Evolutionary conservation across 352 stramenopile species (phyloP).

Genomic region (Pseudoperonospora humuli): DNA sequence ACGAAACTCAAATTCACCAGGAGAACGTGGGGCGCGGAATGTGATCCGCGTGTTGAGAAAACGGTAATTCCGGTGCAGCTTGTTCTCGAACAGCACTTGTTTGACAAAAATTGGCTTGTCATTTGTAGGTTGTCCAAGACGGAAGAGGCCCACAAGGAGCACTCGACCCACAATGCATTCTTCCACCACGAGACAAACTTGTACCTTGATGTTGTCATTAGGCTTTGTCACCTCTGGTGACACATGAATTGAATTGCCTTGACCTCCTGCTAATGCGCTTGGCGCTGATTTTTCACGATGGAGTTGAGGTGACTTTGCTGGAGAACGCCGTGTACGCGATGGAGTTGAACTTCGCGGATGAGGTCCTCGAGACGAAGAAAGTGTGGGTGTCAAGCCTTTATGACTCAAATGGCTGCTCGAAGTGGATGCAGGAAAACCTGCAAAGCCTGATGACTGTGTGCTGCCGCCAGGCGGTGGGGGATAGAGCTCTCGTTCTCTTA

Average conservation of each 20-base stretch:
- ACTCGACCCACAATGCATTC: slow-evolving; percentile 52
- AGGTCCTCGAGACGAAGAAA: slow-evolving; percentile 12
- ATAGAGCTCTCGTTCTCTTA: slow-evolving; percentile 9
- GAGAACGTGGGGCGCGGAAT: slow-evolving; percentile 67
- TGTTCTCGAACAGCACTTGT: slow-evolving; percentile 76
- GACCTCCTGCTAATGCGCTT: slow-evolving; percentile 17
- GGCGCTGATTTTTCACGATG: slow-evolving; percentile 24
- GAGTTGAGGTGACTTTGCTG: slow-evolving; percentile 32
- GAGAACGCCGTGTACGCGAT: slow-evolving; percentile 28
- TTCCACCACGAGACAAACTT: slow-evolving; percentile 50
- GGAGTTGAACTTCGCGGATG: slow-evolving; percentile 24
- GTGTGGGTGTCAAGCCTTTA: slow-evolving; percentile 6
- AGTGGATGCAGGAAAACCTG: slow-evolving; percentile 13
- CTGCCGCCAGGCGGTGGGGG: slow-evolving; percentile 2
- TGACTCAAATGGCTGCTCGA: slow-evolving; percentile 5
- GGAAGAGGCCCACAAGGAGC: slow-evolving; percentile 73
- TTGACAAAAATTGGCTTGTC: slow-evolving; percentile 83
- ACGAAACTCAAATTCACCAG: slow-evolving; percentile 78
- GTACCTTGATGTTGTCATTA: slow-evolving; percentile 75
- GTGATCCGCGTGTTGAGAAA: slow-evolving; percentile 74
- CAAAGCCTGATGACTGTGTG: slow-evolving; percentile 13
- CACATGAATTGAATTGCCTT: slow-evolving; percentile 32
- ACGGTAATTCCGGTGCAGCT: slow-evolving; percentile 51
- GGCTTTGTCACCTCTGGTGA: slow-evolving; percentile 56
- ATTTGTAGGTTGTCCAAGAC: slow-evolving; percentile 59